Conservation (phyloP, 1,284 basidiomycete genomes). For the Puccinia horiana region DNA sequence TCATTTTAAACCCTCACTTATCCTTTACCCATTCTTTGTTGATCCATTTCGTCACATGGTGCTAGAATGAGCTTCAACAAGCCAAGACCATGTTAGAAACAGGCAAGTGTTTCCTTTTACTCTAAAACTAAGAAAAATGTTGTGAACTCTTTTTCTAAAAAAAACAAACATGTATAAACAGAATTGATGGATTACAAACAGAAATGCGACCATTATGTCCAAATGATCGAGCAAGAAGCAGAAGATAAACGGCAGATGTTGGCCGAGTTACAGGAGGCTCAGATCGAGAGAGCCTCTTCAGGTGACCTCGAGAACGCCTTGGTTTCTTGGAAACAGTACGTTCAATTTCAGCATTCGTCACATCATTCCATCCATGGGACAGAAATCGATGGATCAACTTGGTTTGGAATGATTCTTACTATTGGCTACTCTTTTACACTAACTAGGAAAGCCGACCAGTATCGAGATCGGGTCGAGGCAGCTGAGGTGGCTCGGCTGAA, state of each 20-base stretch:
- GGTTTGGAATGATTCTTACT: background rate
- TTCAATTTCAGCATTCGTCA: background rate
- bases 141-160: slow-evolving; percentile 65
- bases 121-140: slow-evolving; percentile 62
- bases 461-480: slow-evolving; percentile 69
- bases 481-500: slow-evolving; percentile 71
- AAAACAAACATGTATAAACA: slow-evolving; percentile 61
- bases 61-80: slow-evolving; percentile 47
- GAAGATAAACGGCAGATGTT: slow-evolving; percentile 68
- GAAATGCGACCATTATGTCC: slow-evolving; percentile 41
- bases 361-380: background rate
- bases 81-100: slow-evolving; percentile 68
- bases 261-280: slow-evolving; percentile 68
- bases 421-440: slow-evolving; percentile 62
- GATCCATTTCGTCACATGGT: background rate
- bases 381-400: background rate
- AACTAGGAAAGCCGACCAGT: slow-evolving; percentile 64
- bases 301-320: slow-evolving; percentile 67
- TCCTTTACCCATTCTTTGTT: background rate
- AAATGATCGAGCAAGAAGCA: slow-evolving; percentile 54
- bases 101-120: slow-evolving; percentile 63
- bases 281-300: slow-evolving; percentile 67
- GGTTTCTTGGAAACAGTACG: slow-evolving; percentile 50
- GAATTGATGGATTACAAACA: slow-evolving; percentile 52
- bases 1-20: background rate